These are phyloP conservation scores for Penicillium longicatenatum DNA, from an alignment of 495 filamentous ascomycete genomes.

Conservation along the genomic window DNA sequence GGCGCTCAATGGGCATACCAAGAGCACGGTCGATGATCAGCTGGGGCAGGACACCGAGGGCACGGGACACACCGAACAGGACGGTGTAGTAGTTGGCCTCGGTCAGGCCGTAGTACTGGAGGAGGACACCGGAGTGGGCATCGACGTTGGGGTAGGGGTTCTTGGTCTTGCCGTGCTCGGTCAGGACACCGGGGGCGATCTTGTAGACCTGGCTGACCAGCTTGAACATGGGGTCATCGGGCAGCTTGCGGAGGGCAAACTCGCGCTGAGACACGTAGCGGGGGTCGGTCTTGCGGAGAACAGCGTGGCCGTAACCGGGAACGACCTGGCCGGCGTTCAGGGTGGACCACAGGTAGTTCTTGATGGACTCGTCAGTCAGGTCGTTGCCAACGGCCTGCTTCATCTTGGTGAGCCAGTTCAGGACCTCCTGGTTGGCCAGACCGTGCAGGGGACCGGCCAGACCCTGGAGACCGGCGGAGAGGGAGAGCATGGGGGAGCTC, in stretches of 20 bases:
- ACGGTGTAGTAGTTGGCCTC: slow-evolving; percentile 99
- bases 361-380: slow-evolving; percentile 92
- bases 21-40: slow-evolving; percentile 99
- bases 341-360: slow-evolving; percentile 96
- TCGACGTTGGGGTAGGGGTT: slow-evolving; percentile 80
- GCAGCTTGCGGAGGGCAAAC: slow-evolving; percentile 89
- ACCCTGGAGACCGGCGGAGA: slow-evolving; percentile 95
- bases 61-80: slow-evolving; percentile 96
- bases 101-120: slow-evolving; percentile 98
- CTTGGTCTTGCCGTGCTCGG: slow-evolving; percentile 99
- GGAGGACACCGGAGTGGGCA: slow-evolving; percentile 93
- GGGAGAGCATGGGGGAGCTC: slow-evolving; percentile 94
- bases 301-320: slow-evolving; percentile 96
- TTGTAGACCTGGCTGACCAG: slow-evolving; percentile 99
- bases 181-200: slow-evolving; percentile 95
- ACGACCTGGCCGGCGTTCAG: slow-evolving; percentile 95
- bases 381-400: slow-evolving; percentile 93
- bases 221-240: slow-evolving; percentile 98
- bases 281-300: slow-evolving; percentile 98
- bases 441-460: slow-evolving; percentile 97
- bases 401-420: slow-evolving; percentile 99
- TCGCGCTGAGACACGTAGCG: slow-evolving; percentile 97
- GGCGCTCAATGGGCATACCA: slow-evolving; percentile 68
- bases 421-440: slow-evolving; percentile 98
- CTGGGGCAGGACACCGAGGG: slow-evolving; percentile 96